Evolutionary conservation across 225 moss, liverwort and hornwort species (phyloP).

Genomic region (Lunularia cruciata): DNA sequence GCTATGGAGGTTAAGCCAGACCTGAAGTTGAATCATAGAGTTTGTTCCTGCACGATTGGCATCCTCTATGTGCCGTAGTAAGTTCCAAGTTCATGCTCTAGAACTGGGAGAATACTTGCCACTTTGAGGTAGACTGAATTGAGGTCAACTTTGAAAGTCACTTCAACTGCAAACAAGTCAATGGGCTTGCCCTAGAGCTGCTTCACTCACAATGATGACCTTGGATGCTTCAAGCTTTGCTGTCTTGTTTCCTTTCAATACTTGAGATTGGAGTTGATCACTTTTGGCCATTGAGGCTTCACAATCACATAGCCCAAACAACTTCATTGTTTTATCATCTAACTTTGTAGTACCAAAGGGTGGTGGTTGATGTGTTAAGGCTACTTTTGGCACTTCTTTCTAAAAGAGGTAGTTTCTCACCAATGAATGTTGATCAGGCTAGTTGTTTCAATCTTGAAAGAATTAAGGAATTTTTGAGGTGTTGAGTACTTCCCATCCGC

Average conservation of each 20-base stretch:
- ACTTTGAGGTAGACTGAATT: conserved; percentile 30
- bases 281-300: conserved; percentile 17
- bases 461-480: conserved; percentile 31
- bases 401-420: conserved; percentile 21
- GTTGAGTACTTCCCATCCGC: conserved; percentile 37
- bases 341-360: conserved; percentile 3
- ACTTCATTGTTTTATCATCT: conserved; percentile 28
- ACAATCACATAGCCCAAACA: conserved; percentile 9
- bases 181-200: conserved; percentile 6
- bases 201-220: conserved; percentile 18
- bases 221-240: conserved; percentile 15
- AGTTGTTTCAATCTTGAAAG: conserved; percentile 33
- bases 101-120: conserved; percentile 10
- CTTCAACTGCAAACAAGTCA: conserved; percentile 27
- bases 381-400: conserved; percentile 25
- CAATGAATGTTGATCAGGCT: conserved; percentile 25
- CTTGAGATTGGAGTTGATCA: conserved; percentile 15
- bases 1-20: conserved; percentile 21
- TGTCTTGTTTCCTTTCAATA: conserved; percentile 14
- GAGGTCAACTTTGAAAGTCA: conserved; percentile 35
- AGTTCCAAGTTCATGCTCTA: conserved; percentile 20
- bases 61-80: conserved; percentile 33
- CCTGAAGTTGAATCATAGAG: conserved; percentile 30
- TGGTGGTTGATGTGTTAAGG: conserved; percentile 21
- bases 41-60: conserved; percentile 37